Conservation (phyloP, 257 asterid species). For the Jasminum sambac region DNA sequence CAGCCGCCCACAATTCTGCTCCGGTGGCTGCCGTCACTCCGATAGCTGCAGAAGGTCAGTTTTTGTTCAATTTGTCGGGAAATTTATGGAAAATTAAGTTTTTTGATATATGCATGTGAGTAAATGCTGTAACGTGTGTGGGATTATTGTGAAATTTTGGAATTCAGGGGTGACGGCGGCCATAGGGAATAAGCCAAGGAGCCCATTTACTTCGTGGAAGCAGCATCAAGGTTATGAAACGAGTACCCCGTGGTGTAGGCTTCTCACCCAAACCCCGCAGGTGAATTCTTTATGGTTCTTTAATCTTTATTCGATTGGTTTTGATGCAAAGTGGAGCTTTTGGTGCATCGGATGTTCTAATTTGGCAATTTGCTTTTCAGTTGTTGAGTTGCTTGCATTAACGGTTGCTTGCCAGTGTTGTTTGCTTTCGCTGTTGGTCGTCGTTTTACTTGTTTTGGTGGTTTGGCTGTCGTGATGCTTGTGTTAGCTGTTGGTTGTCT, state of each 20-base stretch:
- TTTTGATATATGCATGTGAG: constrained; percentile 25
- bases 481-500: background rate
- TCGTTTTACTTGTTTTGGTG: background rate
- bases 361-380: background rate
- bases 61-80: background rate
- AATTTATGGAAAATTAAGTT: background rate
- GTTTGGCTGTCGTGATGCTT: background rate
- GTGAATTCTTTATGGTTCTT: constrained; percentile 30
- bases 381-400: background rate
- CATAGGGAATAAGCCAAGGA: constrained; percentile 52
- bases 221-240: constrained; percentile 50
- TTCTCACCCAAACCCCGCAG: constrained; percentile 64
- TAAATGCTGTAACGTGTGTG: constrained; percentile 14
- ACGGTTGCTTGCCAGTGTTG: background rate
- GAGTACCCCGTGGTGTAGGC: constrained; percentile 73
- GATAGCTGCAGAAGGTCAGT: constrained; percentile 43
- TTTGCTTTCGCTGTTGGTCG: background rate
- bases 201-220: constrained; percentile 57
- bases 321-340: constrained; percentile 10
- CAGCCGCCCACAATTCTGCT: constrained; percentile 26
- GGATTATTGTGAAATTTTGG: background rate
- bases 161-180: constrained; percentile 45
- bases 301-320: background rate
- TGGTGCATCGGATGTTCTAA: background rate
- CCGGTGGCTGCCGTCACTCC: constrained; percentile 32